Percentiles rank a stretch among this genome's conserved stretches.
Conservation (phyloP, 2,329 filamentous ascomycete genomes). For the Mycosphaerella sp. region DNA sequence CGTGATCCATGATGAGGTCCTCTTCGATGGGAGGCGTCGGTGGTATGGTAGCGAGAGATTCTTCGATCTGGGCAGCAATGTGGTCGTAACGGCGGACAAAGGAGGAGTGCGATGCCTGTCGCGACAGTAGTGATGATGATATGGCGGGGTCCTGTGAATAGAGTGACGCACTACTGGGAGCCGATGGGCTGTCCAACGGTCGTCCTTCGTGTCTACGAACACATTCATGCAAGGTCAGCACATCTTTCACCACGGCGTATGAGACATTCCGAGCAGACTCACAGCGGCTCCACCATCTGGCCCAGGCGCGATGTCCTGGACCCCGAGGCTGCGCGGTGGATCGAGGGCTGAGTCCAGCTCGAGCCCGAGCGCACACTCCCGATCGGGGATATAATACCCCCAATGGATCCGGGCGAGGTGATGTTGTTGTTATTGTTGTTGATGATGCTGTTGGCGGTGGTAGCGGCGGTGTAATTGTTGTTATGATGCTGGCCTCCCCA, state of each 20-base stretch:
- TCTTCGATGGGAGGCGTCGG: constrained; percentile 23
- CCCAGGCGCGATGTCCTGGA: constrained; percentile 37
- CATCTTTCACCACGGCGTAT: neutral
- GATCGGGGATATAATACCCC: constrained; percentile 39
- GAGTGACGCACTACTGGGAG: constrained; percentile 22
- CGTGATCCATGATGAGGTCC: constrained; percentile 18
- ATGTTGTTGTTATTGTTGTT: constrained; percentile 31
- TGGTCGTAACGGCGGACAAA: constrained; percentile 29
- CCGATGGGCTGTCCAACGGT: constrained; percentile 33
- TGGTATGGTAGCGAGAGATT: constrained; percentile 25
- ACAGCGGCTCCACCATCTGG: constrained; percentile 36
- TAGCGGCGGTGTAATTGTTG: neutral
- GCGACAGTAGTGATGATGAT: constrained; percentile 9
- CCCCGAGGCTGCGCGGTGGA: constrained; percentile 35
- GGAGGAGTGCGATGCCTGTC: constrained; percentile 23
- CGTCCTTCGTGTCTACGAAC: constrained; percentile 26
- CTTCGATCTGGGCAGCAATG: constrained; percentile 29
- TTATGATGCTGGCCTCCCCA: constrained; percentile 53
- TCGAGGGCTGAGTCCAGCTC: constrained; percentile 35
- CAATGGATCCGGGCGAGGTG: constrained; percentile 43
- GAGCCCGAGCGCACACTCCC: constrained; percentile 51
- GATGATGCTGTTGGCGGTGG: no score
- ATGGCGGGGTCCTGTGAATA: constrained; percentile 19
- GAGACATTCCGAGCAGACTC: neutral
- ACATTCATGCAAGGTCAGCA: neutral